Conservation (phyloP, 2,329 filamentous ascomycete species). For the Rutstroemia sydowiana region DNA sequence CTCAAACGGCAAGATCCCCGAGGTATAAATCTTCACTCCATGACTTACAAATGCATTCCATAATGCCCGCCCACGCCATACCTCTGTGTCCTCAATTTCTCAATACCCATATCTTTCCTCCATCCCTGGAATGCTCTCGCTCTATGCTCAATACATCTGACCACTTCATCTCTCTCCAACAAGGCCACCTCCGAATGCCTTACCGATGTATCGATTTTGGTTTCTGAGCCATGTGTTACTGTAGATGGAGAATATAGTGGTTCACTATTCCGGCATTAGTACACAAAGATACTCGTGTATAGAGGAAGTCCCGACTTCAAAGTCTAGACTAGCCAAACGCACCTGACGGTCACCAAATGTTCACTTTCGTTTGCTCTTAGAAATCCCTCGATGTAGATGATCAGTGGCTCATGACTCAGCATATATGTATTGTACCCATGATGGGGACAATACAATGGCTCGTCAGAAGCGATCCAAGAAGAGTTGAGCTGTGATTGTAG, state of each 20-base stretch:
- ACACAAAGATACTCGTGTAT: background rate
- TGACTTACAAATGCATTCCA: conserved; percentile 13
- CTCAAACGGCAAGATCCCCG: no score
- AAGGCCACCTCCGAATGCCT: conserved; percentile 45
- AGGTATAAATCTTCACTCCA: no score
- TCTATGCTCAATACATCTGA: conserved; percentile 52
- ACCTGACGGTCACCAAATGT: conserved; percentile 48
- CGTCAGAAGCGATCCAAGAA: conserved; percentile 27
- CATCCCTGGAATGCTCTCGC: conserved; percentile 54
- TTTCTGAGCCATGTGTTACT: conserved; percentile 41
- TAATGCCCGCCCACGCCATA: conserved; percentile 57
- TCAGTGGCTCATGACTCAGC: conserved; percentile 44
- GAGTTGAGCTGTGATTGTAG: conserved; percentile 18
- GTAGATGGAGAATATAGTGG: conserved; percentile 47
- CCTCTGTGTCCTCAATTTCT: conserved; percentile 52
- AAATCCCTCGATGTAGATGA: conserved; percentile 53
- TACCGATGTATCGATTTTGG: conserved; percentile 40
- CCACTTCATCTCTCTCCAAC: conserved; percentile 38
- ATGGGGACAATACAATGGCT: conserved; percentile 22
- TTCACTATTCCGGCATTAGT: conserved; percentile 29
- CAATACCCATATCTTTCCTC: conserved; percentile 49
- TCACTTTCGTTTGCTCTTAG: conserved; percentile 39
- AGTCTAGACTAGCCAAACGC: conserved; percentile 13
- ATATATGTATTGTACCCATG: conserved; percentile 36
- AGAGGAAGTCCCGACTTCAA: background rate